Percentiles rank a stretch among this genome's conserved stretches.
These are phyloP conservation scores for Miamiensis avidus DNA, from an alignment of 169 alveolate species.

Conservation along the genomic window DNA sequence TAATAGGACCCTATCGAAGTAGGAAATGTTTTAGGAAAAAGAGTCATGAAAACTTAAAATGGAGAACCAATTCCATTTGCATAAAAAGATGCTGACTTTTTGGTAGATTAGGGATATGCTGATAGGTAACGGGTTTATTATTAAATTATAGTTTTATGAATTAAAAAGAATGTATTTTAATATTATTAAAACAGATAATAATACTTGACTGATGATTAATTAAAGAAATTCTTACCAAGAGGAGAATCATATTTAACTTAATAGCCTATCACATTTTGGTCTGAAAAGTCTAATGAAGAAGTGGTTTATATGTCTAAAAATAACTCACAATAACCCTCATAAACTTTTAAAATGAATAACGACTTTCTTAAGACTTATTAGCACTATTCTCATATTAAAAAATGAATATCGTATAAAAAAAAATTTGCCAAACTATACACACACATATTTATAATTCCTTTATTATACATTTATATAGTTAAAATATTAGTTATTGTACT, in stretches of 20 bases:
- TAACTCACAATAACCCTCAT: neutral
- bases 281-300: conserved; percentile 28
- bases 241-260: conserved; percentile 23
- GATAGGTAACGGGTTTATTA: conserved; percentile 6
- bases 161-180: neutral
- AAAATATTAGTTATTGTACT: no score
- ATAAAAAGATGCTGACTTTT: conserved; percentile 40
- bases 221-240: conserved; percentile 10
- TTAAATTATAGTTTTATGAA: neutral
- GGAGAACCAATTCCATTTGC: conserved; percentile 36
- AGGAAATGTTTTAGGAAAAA: conserved; percentile 56
- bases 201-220: conserved; percentile 23
- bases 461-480: no score
- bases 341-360: conserved; percentile 6
- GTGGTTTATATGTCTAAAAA: conserved; percentile 40
- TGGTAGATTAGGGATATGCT: conserved; percentile 55
- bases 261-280: conserved; percentile 19
- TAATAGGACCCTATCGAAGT: conserved; percentile 44
- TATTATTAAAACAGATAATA: neutral
- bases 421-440: no score
- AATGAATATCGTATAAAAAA: conserved; percentile 1
- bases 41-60: conserved; percentile 70
- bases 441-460: no score
- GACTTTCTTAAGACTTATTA: conserved; percentile 19
- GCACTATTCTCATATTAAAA: conserved; percentile 12